A percentile compares a stretch with the other conserved stretches of the same genome.
Evolutionary conservation across 2,329 filamentous ascomycete genomes (phyloP).

Genomic region (Colletotrichum sp.): DNA sequence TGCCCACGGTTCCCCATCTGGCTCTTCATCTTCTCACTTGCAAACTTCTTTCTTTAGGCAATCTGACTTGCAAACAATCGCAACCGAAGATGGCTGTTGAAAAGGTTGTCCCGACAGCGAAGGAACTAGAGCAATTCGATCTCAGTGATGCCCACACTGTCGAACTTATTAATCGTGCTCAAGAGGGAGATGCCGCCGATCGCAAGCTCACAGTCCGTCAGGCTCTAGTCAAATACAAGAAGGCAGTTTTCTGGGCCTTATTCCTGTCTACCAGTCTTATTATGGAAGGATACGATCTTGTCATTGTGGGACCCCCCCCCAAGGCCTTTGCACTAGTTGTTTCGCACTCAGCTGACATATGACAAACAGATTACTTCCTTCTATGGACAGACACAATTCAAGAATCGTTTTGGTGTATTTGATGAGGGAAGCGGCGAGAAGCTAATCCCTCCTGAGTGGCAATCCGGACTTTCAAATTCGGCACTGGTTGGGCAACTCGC

Average conservation of each 20-base stretch:
- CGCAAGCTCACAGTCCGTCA: constrained; percentile 26
- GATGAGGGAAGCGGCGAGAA: constrained; percentile 31
- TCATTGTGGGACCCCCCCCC: constrained; percentile 37
- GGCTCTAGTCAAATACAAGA: constrained; percentile 29
- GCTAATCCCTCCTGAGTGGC: constrained; percentile 48
- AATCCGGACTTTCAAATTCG: constrained; percentile 48
- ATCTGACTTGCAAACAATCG: no score
- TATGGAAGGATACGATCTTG: constrained; percentile 57
- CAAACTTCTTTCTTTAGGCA: rapidly evolving
- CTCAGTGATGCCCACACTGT: not conserved
- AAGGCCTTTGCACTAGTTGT: not conserved
- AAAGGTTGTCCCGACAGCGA: not conserved
- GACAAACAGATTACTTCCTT: constrained; percentile 26
- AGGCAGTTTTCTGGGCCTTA: constrained; percentile 33
- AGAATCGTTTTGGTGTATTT: constrained; percentile 31
- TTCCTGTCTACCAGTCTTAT: constrained; percentile 47
- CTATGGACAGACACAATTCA: constrained; percentile 35
- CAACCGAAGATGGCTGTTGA: not conserved
- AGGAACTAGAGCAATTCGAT: not conserved
- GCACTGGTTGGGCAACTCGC: constrained; percentile 47
- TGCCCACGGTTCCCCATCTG: rapidly evolving
- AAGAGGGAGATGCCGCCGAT: constrained; percentile 18
- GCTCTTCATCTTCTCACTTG: rapidly evolving
- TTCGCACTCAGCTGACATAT: not conserved
- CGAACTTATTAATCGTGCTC: not conserved